These are phyloP conservation scores for Kregervanrija delftensis DNA, from an alignment of 805 yeast species.

Conservation along the genomic window DNA sequence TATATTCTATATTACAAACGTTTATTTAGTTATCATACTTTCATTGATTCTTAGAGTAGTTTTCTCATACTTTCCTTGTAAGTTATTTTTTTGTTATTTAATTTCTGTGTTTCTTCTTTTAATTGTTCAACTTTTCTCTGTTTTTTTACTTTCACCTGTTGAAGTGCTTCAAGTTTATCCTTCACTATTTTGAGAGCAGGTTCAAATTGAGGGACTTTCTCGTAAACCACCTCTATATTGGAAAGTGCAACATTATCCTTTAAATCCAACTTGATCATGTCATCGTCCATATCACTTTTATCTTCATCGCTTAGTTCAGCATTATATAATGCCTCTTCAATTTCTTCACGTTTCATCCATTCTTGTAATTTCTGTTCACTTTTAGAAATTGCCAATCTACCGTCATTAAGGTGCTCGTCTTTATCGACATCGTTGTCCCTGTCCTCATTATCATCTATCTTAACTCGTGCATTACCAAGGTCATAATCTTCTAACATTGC, in stretches of 20 bases:
- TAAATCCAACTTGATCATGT: too few species aligned
- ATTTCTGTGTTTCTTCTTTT: too few species aligned
- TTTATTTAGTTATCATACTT: too few species aligned
- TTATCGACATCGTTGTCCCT: conserved; percentile 14
- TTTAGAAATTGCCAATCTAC: conserved; percentile 23
- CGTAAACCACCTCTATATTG: too few species aligned
- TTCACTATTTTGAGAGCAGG: not conserved
- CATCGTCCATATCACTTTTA: too few species aligned
- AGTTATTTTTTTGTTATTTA: too few species aligned
- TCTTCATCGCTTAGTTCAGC: conserved; percentile 15
- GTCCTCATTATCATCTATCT: conserved; percentile 8
- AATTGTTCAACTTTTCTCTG: too few species aligned
- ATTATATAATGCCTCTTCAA: conserved; percentile 29
- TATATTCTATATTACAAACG: too few species aligned
- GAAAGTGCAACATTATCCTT: too few species aligned
- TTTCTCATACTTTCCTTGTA: too few species aligned
- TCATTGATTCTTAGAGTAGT: too few species aligned
- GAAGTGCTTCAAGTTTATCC: not conserved
- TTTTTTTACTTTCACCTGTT: not conserved
- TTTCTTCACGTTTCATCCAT: conserved; percentile 22
- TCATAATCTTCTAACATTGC: conserved; percentile 4
- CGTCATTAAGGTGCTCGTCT: conserved; percentile 20
- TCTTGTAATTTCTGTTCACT: conserved; percentile 22
- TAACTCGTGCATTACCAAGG: conserved; percentile 6
- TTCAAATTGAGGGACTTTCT: not conserved